Base-by-base conservation (phyloP, 148 eudicot genomes). In the Camellia sinensis region DNA sequence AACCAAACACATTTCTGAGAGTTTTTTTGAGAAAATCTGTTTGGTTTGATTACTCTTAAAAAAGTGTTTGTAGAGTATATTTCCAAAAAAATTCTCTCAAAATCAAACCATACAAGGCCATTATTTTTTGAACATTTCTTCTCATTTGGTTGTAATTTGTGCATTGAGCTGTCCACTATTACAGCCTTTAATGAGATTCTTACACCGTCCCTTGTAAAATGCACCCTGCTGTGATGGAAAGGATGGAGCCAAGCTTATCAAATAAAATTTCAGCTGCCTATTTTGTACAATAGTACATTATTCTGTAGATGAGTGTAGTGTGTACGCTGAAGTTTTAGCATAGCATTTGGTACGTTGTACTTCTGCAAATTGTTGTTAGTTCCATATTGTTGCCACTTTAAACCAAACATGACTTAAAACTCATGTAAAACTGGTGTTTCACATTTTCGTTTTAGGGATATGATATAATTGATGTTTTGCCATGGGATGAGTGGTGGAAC, bases 401-500 rank as follows among this genome's bases (percentile, higher is more conserved):
- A 13, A 67, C 73, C 46, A 78, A 40, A 11, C 67, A 40, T 52
- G 72, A 64, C 61, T 67, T 9, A 62, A 19, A 53, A 73, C 19
- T 67, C 40, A 53, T 40, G 64, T 11, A 56, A 53, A 53, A 11
- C 7, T 78, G 64, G 59, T 40, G 21, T 40, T 40, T 12, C 15
- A 37, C 18, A 45, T 46, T 46, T 78, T 18, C 77, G 43, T 29
- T 80, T 22, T 74, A 95, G 98, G 97, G 98, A 81, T 88, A 91
- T 79, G 94, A 92, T 86, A 74, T 96, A 60, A 90, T 96, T 86
- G 97, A 94, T 81, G 18, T 96, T 71, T 86, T 96, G 83, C 92
- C 97, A 69, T 96, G 99, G 99, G 97, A 93, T 21, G 99, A 93
- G 83, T 96, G 99, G 99, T 96, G 99, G 99, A 86, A 93, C 22